phyloP scores from a whole-genome alignment of 2,329 filamentous ascomycete species.

The Intubia oerlemansii region DNA sequence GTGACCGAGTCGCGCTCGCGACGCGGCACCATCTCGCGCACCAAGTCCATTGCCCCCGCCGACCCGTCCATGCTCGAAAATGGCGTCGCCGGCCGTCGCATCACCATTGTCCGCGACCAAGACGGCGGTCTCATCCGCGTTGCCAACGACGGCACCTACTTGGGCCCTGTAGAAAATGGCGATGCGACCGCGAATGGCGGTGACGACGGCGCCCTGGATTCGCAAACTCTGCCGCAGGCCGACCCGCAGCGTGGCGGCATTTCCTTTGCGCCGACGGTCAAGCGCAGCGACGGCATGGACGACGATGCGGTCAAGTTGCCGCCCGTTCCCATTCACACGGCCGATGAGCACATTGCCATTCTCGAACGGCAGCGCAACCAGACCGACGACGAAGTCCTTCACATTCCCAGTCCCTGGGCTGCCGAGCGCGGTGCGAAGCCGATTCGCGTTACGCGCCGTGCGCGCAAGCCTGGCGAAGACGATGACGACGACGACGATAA shows the following conservation, averaged over 20 bases:
- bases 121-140: conserved; percentile 32
- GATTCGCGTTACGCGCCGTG: conserved; percentile 22
- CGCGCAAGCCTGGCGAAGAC: too few species aligned
- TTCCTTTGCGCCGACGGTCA: conserved; percentile 47
- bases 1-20: conserved; percentile 49
- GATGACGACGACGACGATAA: conserved; percentile 11
- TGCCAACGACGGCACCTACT: conserved; percentile 37
- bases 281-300: conserved; percentile 31
- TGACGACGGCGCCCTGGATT: too few species aligned
- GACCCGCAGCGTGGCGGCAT: conserved; percentile 36
- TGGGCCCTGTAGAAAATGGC: too few species aligned
- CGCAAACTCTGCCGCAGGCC: too few species aligned
- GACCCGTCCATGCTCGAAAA: conserved; percentile 30
- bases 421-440: conserved; percentile 67
- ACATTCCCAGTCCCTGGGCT: conserved; percentile 82
- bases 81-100: conserved; percentile 44
- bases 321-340: conserved; percentile 33
- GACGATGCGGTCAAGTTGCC: conserved; percentile 23
- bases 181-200: too few species aligned
- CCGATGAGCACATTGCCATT: conserved; percentile 74
- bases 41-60: conserved; percentile 27
- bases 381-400: conserved; percentile 45
- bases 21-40: conserved; percentile 40
- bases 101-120: conserved; percentile 43
- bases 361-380: conserved; percentile 62